These are phyloP conservation scores for Globisporangium perplexum DNA, from an alignment of 352 stramenopile genomes.

Conservation along the genomic window DNA sequence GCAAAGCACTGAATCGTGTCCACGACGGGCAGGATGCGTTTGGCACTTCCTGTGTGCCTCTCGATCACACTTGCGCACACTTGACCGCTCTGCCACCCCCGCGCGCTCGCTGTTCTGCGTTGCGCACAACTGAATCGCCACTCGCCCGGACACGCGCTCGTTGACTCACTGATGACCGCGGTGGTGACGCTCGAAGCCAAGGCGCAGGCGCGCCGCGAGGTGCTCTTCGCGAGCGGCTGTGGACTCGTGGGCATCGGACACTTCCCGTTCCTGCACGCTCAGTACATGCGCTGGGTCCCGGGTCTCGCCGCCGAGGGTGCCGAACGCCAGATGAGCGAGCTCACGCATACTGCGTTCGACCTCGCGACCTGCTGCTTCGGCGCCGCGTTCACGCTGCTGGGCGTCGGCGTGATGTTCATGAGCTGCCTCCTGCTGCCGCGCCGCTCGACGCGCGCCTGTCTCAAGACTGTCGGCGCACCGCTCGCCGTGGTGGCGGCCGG, in stretches of 20 bases:
- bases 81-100: too few species aligned
- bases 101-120: background rate
- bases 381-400: constrained; percentile 12
- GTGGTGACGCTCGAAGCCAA: constrained; percentile 1
- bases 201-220: constrained; percentile 15
- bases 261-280: constrained; percentile 20
- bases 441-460: constrained; percentile 6
- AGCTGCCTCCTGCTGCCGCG: constrained; percentile 18
- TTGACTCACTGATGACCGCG: background rate
- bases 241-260: constrained; percentile 22
- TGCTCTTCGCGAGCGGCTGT: constrained; percentile 24
- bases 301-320: background rate
- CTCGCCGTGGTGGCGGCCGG: constrained; percentile 9
- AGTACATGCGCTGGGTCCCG: background rate
- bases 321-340: background rate
- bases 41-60: background rate
- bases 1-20: too few species aligned
- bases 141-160: background rate
- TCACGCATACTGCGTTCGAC: constrained; percentile 17
- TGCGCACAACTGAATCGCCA: background rate
- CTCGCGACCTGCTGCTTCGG: constrained; percentile 11
- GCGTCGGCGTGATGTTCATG: constrained; percentile 15
- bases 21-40: background rate
- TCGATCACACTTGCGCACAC: background rate
- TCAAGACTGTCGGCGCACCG: constrained; percentile 11